Conservation (phyloP, 257 asterid species). For the Nicotiana undulata region DNA sequence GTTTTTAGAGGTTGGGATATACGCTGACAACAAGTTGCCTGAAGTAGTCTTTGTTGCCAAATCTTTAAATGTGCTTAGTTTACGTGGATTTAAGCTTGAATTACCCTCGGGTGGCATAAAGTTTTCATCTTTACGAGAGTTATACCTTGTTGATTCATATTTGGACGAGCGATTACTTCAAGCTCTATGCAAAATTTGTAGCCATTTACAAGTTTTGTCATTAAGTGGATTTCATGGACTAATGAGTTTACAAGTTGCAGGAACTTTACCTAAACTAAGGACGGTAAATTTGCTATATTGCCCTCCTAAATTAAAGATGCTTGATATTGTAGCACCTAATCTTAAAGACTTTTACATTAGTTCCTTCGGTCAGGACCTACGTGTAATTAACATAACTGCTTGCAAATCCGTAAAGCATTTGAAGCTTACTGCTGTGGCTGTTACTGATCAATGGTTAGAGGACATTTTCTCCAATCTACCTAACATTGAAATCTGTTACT, state of each 20-base stretch:
- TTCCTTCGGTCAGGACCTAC: too few species aligned
- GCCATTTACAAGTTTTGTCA: not conserved
- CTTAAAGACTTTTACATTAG: too few species aligned
- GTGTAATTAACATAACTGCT: too few species aligned
- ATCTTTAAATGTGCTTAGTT: not conserved
- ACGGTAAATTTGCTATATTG: not conserved
- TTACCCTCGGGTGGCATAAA: not conserved
- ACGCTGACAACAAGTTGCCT: not conserved
- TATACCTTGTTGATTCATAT: not conserved
- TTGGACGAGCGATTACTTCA: slow-evolving; percentile 1
- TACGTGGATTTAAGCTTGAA: not conserved
- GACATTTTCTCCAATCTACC: not conserved
- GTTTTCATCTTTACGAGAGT: not conserved
- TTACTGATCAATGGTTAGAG: not conserved
- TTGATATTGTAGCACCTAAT: too few species aligned
- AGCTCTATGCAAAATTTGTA: not conserved
- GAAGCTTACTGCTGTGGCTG: not conserved
- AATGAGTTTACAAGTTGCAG: not conserved
- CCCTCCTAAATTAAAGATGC: not conserved
- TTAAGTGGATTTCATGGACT: not conserved
- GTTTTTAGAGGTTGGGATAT: not conserved
- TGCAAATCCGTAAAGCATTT: not conserved
- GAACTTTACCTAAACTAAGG: not conserved
- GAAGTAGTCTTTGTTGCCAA: not conserved
- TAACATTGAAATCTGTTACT: not conserved